Base-by-base conservation (phyloP, 2,329 filamentous ascomycete species). In the Coccinonectria pachysandricola region DNA sequence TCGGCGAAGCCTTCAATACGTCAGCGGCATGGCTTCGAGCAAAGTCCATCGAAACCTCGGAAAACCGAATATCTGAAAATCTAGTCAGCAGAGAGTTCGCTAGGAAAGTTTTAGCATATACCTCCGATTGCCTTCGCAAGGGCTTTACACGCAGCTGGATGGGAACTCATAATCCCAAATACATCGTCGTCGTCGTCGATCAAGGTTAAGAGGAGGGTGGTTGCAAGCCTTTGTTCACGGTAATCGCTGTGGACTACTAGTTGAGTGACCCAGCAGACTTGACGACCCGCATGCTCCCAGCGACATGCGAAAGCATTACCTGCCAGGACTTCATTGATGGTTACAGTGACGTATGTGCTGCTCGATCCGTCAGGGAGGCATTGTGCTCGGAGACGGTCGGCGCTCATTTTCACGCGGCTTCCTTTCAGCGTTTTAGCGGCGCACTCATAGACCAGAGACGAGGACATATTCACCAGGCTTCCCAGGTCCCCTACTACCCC, bases 201-300 rank as follows among this genome's bases (percentile, higher is more conserved):
- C n/a, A n/a, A n/a, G n/a, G n/a, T n/a, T n/a, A n/a, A n/a, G n/a
- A n/a, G n/a, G 7, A 19, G 17, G 10, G 7, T 7, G 17, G 9
- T 37, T 21, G 53, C 54, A 30, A 62, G 45, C 14, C 52, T 45
- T 36, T 43, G 52, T 31, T 52, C 45, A 25, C 57, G 51, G 34
- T 51, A 56, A 17, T 49, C 37, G 13, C 22, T 36, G 30, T 50
- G 33, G 10, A 61, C 52, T 11, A 60, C 54, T 21, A 62, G 41
- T 37, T 60, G 54, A 28, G 57, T 59, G 29, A 61, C 38, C 55
- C 55, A 60, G 36, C 52, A 59, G 12, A 60, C 34, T 26, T 32
- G 25, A 11, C 15, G 14, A 11, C 10, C 8, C n/a, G 10, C 8
- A 12, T 18, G 9, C 18, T 17, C 15, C 23, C 23, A 19, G 16